Base-by-base conservation (phyloP, 1,284 basidiomycete species). In the Sporisorium iseilematis-ciliati region DNA sequence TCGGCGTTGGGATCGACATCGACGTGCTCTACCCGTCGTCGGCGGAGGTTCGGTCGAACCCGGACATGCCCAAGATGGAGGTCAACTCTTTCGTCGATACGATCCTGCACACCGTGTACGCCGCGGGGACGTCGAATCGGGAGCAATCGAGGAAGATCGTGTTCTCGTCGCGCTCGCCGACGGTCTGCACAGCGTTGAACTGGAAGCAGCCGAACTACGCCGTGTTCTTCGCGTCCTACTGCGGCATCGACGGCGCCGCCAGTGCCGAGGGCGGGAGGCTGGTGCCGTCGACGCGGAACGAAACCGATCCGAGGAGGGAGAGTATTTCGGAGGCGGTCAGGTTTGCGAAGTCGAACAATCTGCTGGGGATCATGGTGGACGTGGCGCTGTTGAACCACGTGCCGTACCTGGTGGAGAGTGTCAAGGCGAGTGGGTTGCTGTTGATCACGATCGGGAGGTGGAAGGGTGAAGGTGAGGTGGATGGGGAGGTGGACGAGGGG, bases 171-270 rank as follows among this genome's bases (percentile, higher is more conserved):
- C 42, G 77, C 6, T 78, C 75, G 26, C 82, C 83, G 7, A 83
- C 81, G 23, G 83, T 82, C 4, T 85, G 83, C 63, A 90, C 92
- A 3, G 91, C 92, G 18, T 86, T 99, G 61, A 98, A 99, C 85
- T 98, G 97, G 95, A 99, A 99, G 87, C 97, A 99, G 86, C 97
- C 97, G 18, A 99, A 99, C 86, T 97, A 94, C 92, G 86, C 97
- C 57, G 96, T 99, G 31, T 97, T 99, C 87, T 93, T 98, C 85
- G 91, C 92, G 8, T 92, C 92, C 12, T 90, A 91, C 82, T 97
- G 95, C 85, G 94, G 94, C 46, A 89, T 91, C 65, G 87, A 88
- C 40, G 83, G 86, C 7, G 40, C 16, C 2, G 68, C 75, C 1
- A 62, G 60, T 31, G n/a, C 60, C 21, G 66, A 63, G 20, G 33